These are phyloP conservation scores for Metschnikowia drakensbergensis DNA, from an alignment of 805 yeast genomes.

Conservation along the genomic window DNA sequence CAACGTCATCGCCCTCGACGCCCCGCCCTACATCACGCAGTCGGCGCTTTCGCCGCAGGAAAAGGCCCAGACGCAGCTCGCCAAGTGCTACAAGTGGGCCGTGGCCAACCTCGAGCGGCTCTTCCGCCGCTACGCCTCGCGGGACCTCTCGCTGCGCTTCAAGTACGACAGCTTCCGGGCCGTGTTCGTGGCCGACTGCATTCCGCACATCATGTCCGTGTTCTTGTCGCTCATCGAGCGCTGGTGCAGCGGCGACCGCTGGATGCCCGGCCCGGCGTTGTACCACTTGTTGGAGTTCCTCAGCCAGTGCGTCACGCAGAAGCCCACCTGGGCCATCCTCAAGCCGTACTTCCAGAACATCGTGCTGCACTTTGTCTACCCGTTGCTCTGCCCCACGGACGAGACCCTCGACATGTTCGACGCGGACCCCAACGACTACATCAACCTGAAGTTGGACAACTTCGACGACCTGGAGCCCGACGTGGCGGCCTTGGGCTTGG, in stretches of 20 bases:
- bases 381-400: constrained; percentile 67
- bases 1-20: constrained; percentile 53
- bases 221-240: constrained; percentile 63
- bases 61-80: constrained; percentile 59
- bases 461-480: constrained; percentile 66
- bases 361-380: constrained; percentile 69
- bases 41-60: constrained; percentile 53
- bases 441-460: constrained; percentile 57
- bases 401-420: constrained; percentile 72
- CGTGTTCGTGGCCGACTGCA: constrained; percentile 52
- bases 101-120: constrained; percentile 71
- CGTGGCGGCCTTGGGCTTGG: constrained; percentile 69
- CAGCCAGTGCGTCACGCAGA: constrained; percentile 52
- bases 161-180: constrained; percentile 54
- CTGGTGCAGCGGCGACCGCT: constrained; percentile 64
- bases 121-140: constrained; percentile 66
- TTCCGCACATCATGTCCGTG: constrained; percentile 68
- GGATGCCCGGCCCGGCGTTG: constrained; percentile 67
- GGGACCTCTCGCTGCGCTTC: constrained; percentile 40
- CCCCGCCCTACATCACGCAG: constrained; percentile 51
- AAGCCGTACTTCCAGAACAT: constrained; percentile 63
- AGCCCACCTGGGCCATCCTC: constrained; percentile 60
- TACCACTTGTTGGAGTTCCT: constrained; percentile 55
- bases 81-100: constrained; percentile 76
- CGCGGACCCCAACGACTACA: constrained; percentile 83